These are phyloP conservation scores for Fistulinella prunicolor DNA, from an alignment of 768 basidiomycete genomes.

Conservation along the genomic window DNA sequence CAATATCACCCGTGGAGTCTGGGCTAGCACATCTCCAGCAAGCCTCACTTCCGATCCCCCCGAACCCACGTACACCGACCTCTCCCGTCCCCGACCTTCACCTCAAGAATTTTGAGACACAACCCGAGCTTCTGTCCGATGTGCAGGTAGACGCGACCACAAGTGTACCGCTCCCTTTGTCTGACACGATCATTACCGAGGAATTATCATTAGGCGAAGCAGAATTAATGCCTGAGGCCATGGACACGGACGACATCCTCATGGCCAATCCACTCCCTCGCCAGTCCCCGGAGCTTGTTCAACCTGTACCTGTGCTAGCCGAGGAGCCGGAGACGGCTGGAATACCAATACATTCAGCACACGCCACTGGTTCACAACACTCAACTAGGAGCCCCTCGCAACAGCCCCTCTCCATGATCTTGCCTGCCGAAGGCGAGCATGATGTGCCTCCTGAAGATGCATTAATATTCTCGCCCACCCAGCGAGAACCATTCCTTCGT, in stretches of 20 bases:
- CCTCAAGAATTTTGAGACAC: conserved; percentile 1
- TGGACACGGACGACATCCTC: neutral
- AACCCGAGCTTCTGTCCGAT: neutral
- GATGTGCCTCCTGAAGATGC: neutral
- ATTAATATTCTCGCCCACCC: neutral
- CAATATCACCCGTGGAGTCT: neutral
- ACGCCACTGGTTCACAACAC: conserved; percentile 2
- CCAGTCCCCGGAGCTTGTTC: conserved; percentile 6
- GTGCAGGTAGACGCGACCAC: neutral
- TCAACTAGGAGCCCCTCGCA: conserved; percentile 15
- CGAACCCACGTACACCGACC: neutral
- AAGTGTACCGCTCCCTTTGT: neutral
- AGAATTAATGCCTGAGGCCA: neutral
- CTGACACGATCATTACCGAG: conserved; percentile 2
- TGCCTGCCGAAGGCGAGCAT: conserved; percentile 4
- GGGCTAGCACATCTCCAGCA: conserved; percentile 4
- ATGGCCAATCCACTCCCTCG: neutral
- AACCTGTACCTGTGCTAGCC: neutral
- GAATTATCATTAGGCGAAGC: neutral
- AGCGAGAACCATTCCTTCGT: conserved; percentile 4
- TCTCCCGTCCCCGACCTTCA: conserved; percentile 9
- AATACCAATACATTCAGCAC: neutral
- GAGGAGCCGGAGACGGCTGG: neutral
- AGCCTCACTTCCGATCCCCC: neutral
- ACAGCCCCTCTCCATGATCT: conserved; percentile 3